phyloP scores from a whole-genome alignment of 495 filamentous ascomycete species.

The Podospora bellae-mahoneyi region DNA sequence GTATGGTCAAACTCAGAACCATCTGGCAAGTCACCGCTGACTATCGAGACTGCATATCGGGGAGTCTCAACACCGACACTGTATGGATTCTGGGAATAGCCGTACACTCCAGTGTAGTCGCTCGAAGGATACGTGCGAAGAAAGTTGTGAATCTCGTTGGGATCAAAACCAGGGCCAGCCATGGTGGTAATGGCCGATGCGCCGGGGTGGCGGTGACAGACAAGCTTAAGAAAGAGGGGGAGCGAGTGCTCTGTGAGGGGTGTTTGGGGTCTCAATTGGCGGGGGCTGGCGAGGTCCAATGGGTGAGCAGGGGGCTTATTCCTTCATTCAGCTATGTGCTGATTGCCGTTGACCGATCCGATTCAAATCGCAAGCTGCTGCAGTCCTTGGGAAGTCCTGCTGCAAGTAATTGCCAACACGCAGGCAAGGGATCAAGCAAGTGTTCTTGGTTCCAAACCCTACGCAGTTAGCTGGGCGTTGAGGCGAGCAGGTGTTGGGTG shows the following conservation, averaged over 20 bases:
- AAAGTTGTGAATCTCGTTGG: constrained; percentile 12
- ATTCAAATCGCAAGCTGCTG: constrained; percentile 2
- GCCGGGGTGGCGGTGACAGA: not conserved
- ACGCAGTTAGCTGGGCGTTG: not conserved
- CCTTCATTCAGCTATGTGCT: not conserved
- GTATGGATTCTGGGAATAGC: no score
- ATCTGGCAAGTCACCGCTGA: not conserved
- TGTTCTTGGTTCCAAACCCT: not conserved
- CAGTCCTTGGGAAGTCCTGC: not conserved
- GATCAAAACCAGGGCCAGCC: constrained; percentile 7
- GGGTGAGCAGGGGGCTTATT: not conserved
- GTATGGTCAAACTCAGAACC: not conserved
- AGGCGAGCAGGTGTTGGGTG: not conserved
- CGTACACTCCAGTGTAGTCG: not conserved
- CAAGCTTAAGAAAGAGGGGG: not conserved
- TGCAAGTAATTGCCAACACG: not conserved
- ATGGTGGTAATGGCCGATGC: not conserved
- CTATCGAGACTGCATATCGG: not conserved
- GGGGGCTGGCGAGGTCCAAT: not conserved
- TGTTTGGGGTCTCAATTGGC: not conserved
- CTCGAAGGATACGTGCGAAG: not conserved
- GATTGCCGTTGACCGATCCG: not conserved
- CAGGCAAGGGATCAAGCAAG: not conserved
- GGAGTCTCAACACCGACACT: not conserved
- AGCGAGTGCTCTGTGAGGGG: constrained; percentile 4